Evolutionary conservation across 2,329 filamentous ascomycete species (phyloP), one percentile per base, ranked within the genome.

Genomic region (Fusarium phyllophilum): DNA sequence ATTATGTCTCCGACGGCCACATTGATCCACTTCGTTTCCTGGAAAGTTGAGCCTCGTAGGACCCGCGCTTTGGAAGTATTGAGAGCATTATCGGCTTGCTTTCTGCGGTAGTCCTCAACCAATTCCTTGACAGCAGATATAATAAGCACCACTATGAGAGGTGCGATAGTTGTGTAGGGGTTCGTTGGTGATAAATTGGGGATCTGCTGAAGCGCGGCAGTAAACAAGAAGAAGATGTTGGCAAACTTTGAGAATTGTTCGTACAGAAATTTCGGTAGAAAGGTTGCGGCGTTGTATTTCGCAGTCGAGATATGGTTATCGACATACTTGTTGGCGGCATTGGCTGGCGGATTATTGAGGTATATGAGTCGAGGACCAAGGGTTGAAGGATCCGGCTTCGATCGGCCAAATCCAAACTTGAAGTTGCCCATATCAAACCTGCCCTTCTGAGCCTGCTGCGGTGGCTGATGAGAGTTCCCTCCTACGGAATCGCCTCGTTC

Each of bases 191-290:
- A 97, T 70, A 99, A 92, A 75, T 93, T 92, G 29, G 96, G 96
- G 70, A 99, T 97, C 82, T 99, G 96, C 85, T 99, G 96, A 51
- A 99, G 86, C 45, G 90, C 92, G 22, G 96, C 95, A 42, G 96
- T 99, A 83, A 99, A 98, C 81, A 99, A 89, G 93, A 99, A 99
- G 87, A 99, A 99, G 80, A 99, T 84, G 84, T 99, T 99, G 86
- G 96, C 96, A 83, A 98, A 97, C 86, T 98, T 99, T 70, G 95
- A 98, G 85, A 99, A 99, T 82, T 99, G 96, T 83, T 99, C 96
- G 82, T 96, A 95, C 64, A 99, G 87, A 84, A 99, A 99, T 83
- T 99, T 99, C 57, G 96, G 96, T 24, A 98, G 81, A 83, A 99
- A 99, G 26, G 95, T 97, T 62, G 94, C 88, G 79, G 94, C 78